Percentiles rank a stretch among this genome's conserved stretches.
phyloP scores from a whole-genome alignment of 1,139 yeast genomes.

The Candida frijolesensis region DNA sequence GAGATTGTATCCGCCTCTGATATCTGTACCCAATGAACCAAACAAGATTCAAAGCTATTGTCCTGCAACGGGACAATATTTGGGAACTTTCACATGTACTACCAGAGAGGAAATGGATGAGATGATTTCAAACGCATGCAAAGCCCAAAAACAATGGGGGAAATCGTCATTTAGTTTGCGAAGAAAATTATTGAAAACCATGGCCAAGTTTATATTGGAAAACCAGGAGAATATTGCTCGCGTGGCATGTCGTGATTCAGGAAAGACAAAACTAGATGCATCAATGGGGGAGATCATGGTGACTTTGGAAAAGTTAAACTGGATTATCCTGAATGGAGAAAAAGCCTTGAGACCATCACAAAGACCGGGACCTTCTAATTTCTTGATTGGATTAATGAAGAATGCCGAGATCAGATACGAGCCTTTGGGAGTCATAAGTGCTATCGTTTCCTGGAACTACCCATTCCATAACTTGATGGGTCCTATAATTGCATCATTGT shows the following conservation, averaged over 20 bases:
- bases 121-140: constrained; percentile 54
- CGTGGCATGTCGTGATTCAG: constrained; percentile 94
- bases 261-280: constrained; percentile 94
- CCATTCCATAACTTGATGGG: constrained; percentile 94
- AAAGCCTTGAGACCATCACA: constrained; percentile 65
- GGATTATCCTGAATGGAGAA: constrained; percentile 88
- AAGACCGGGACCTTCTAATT: constrained; percentile 85
- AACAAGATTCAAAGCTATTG: constrained; percentile 78
- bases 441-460: constrained; percentile 94
- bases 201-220: constrained; percentile 69
- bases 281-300: constrained; percentile 95
- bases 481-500: constrained; percentile 83
- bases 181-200: constrained; percentile 68
- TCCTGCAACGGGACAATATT: constrained; percentile 91
- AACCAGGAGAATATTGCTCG: constrained; percentile 88
- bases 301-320: constrained; percentile 85
- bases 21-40: constrained; percentile 60
- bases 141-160: constrained; percentile 66
- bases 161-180: constrained; percentile 60
- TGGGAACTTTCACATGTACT: constrained; percentile 71
- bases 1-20: constrained; percentile 61
- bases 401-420: constrained; percentile 92
- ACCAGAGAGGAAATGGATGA: constrained; percentile 69
- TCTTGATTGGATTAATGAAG: constrained; percentile 70
- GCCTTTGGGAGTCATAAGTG: constrained; percentile 87